phyloP scores from a whole-genome alignment of 306 rosid species.

The Abrus precatorius region DNA sequence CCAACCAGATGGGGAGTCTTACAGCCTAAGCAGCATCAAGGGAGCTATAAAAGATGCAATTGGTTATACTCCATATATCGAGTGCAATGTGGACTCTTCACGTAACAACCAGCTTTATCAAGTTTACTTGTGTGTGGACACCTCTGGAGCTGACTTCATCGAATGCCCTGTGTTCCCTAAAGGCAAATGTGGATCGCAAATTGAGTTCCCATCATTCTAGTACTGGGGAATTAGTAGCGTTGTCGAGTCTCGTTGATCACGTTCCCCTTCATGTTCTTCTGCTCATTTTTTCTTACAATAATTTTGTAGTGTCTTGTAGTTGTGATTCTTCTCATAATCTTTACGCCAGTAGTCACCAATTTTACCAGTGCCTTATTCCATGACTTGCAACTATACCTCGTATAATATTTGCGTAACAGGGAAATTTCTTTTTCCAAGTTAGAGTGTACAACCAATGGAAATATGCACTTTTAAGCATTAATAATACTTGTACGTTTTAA shows the following conservation, averaged over 20 bases:
- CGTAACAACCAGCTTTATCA: slow-evolving; percentile 55
- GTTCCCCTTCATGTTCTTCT: not conserved
- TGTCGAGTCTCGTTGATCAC: not conserved
- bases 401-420: not conserved
- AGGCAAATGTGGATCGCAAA: slow-evolving; percentile 36
- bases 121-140: slow-evolving; percentile 58
- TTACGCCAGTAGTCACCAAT: too few relatives aligned
- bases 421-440: too few relatives aligned
- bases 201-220: slow-evolving; percentile 60
- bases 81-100: slow-evolving; percentile 54
- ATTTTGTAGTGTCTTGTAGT: not conserved
- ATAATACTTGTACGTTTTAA: too few relatives aligned
- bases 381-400: too few relatives aligned
- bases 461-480: too few relatives aligned
- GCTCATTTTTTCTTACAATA: not conserved
- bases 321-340: too few relatives aligned
- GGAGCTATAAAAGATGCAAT: slow-evolving; percentile 39
- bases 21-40: slow-evolving; percentile 47
- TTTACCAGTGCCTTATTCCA: too few relatives aligned
- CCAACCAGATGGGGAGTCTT: slow-evolving; percentile 50
- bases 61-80: slow-evolving; percentile 45
- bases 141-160: slow-evolving; percentile 33
- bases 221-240: not conserved
- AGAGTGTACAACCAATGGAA: too few relatives aligned
- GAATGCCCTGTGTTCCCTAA: slow-evolving; percentile 56